phyloP scores from a whole-genome alignment of 805 yeast genomes.

The Kuraishia ogatae region DNA sequence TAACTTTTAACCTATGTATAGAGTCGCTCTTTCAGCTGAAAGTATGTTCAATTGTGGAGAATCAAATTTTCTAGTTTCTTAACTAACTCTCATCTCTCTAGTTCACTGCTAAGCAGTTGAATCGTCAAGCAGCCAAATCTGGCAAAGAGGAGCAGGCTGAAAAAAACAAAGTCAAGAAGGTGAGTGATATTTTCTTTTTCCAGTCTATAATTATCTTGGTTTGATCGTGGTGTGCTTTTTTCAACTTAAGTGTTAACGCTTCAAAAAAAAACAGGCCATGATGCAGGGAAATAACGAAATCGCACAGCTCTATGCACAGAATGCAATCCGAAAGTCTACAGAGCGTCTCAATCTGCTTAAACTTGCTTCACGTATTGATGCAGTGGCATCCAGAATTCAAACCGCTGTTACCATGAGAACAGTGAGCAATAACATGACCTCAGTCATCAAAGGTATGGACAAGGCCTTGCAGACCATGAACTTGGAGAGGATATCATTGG shows the following conservation, averaged over 20 bases:
- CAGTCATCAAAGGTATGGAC: conserved; percentile 93
- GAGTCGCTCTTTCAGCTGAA: conserved; percentile 60
- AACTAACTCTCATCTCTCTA: conserved; percentile 14
- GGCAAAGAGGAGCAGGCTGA: conserved; percentile 85
- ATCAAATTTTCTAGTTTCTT: too few relatives aligned
- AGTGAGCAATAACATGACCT: conserved; percentile 90
- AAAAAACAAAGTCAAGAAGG: conserved; percentile 79
- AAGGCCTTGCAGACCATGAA: conserved; percentile 94
- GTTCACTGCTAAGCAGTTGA: conserved; percentile 91
- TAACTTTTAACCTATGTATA: conserved; percentile 9
- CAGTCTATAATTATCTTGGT: too few relatives aligned
- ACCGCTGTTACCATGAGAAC: conserved; percentile 97
- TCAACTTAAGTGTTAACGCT: too few relatives aligned
- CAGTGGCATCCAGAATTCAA: conserved; percentile 92
- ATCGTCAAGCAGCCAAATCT: conserved; percentile 83
- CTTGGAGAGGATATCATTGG: conserved; percentile 81
- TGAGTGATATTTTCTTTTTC: conserved; percentile 8
- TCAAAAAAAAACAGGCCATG: conserved; percentile 38
- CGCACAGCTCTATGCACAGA: conserved; percentile 90
- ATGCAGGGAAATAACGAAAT: conserved; percentile 83
- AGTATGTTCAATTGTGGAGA: conserved; percentile 17
- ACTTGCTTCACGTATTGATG: conserved; percentile 84
- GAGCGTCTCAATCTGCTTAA: conserved; percentile 77
- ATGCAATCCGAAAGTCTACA: conserved; percentile 85
- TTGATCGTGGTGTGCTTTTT: too few relatives aligned